These are phyloP conservation scores for Neospermospora avenae DNA, from an alignment of 2,329 filamentous ascomycete genomes.

Conservation along the genomic window DNA sequence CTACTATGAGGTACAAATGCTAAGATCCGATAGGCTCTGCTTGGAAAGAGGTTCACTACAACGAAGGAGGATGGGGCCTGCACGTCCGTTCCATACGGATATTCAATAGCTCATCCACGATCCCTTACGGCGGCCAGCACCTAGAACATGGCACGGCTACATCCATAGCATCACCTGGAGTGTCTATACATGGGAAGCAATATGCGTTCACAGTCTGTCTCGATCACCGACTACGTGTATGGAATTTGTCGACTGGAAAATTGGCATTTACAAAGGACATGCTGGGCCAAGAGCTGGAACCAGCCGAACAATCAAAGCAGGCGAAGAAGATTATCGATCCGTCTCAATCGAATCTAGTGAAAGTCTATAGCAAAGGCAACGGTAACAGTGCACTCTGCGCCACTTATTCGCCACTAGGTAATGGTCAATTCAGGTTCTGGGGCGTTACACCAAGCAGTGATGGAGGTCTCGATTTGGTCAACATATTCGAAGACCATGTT, in stretches of 20 bases:
- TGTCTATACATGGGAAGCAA: slow-evolving; percentile 30
- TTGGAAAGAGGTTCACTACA: slow-evolving; percentile 73
- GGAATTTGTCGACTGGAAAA: slow-evolving; percentile 81
- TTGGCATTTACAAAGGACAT: slow-evolving; percentile 76
- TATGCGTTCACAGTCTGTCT: slow-evolving; percentile 75
- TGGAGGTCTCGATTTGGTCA: slow-evolving; percentile 59
- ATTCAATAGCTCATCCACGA: slow-evolving; percentile 61
- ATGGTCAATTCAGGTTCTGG: slow-evolving; percentile 95
- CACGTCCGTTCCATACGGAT: slow-evolving; percentile 64
- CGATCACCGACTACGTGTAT: slow-evolving; percentile 84
- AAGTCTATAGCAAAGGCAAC: slow-evolving; percentile 60
- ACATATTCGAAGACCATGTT: slow-evolving; percentile 65
- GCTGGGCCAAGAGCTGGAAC: slow-evolving; percentile 61
- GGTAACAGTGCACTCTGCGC: slow-evolving; percentile 59
- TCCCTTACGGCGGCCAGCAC: slow-evolving; percentile 60
- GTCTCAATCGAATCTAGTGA: slow-evolving; percentile 71
- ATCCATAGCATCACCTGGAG: slow-evolving; percentile 50
- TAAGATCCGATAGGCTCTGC: slow-evolving; percentile 30
- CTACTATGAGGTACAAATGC: not conserved
- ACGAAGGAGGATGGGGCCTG: slow-evolving; percentile 68
- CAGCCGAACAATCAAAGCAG: slow-evolving; percentile 59
- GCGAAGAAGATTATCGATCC: slow-evolving; percentile 75
- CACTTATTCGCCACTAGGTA: slow-evolving; percentile 83
- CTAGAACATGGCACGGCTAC: slow-evolving; percentile 67
- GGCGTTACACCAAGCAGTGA: slow-evolving; percentile 62